Base-by-base conservation (phyloP, 345 rosid species). In the Ceriops zippeliana region DNA sequence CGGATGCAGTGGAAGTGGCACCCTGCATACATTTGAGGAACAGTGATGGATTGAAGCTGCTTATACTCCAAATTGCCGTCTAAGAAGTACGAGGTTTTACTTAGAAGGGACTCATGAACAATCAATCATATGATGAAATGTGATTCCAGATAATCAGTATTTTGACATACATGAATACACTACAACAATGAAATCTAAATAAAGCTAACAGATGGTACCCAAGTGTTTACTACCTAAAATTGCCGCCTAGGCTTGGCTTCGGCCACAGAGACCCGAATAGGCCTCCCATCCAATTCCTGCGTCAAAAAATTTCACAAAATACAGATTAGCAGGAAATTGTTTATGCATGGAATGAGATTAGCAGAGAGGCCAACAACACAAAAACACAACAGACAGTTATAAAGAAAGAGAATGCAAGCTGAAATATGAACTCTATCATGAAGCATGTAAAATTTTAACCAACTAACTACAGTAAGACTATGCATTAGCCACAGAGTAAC, bases 221-320 rank as follows among this genome's bases (percentile, higher is more conserved):
- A 35, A 19, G 62, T n/a, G 28, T 56, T 58, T 26, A 31, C 19
- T 56, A 20, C 84, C 89, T 82, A 93, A 89, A 78, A 89, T 32
- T 69, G 84, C 65, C 91, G 90, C 82, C 92, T 87, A 49, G 96
- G 96, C 83, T 79, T 88, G 69, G 90, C 75, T 76, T 95, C 97
- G 22, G 97, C 97, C 15, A 82, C 83, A 1, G 96, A 84, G 68
- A 91, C 99, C 68, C 99, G 90, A 47, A 95, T 90, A 46, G 87
- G 11, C 72, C 99, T 88, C 34, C 97, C 99, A 61, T 83, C 90
- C 88, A 91, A 82, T 71, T 91, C 96, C 99, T 95, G 79, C 52
- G 76, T 24, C 67, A 69, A 65, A 69, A 72, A 59, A 56, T 16
- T 60, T 63, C 38, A n/a, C 7, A 28, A 51, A 59, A 17, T 32